phyloP scores from a whole-genome alignment of 2,329 filamentous ascomycete species.

The Pyrenochaeta sp. region DNA sequence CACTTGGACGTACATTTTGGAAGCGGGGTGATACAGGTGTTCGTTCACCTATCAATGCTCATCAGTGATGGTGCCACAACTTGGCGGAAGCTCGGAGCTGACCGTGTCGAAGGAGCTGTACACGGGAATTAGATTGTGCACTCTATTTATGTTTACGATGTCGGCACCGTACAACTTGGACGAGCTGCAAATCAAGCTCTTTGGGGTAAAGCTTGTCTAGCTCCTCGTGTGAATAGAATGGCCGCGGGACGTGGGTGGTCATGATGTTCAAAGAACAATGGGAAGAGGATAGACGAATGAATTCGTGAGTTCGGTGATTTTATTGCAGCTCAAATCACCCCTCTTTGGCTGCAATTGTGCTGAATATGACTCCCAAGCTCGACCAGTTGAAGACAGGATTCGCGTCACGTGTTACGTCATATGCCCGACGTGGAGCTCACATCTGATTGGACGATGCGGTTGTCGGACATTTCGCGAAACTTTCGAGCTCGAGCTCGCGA shows the following conservation, averaged over 20 bases:
- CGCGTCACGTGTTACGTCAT: constrained; percentile 33
- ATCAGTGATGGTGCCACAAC: constrained; percentile 6
- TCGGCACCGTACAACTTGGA: constrained; percentile 83
- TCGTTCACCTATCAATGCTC: constrained; percentile 65
- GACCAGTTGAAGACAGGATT: constrained; percentile 10
- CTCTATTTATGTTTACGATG: no score
- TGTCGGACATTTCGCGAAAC: constrained; percentile 2
- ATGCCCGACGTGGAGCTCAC: constrained; percentile 4
- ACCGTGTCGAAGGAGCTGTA: constrained; percentile 51
- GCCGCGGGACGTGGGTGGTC: constrained; percentile 78
- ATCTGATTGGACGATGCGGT: constrained; percentile 15
- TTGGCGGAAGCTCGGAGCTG: constrained; percentile 1
- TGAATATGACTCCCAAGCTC: not conserved
- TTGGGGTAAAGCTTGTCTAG: constrained; percentile 81
- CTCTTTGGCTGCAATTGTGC: not conserved
- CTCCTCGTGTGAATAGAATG: constrained; percentile 82
- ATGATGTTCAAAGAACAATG: constrained; percentile 56
- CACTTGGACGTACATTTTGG: constrained; percentile 67
- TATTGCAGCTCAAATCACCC: no score
- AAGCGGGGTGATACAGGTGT: constrained; percentile 90
- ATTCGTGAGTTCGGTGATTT: no score
- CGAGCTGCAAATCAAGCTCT: constrained; percentile 81
- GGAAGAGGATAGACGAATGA: not conserved
- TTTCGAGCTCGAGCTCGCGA: constrained; percentile 1
- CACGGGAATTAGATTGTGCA: no score